Percentiles rank a stretch among this genome's conserved stretches.
These are phyloP conservation scores for Liquidambar formosana DNA, from an alignment of 164 flowering plant species.

Conservation along the genomic window DNA sequence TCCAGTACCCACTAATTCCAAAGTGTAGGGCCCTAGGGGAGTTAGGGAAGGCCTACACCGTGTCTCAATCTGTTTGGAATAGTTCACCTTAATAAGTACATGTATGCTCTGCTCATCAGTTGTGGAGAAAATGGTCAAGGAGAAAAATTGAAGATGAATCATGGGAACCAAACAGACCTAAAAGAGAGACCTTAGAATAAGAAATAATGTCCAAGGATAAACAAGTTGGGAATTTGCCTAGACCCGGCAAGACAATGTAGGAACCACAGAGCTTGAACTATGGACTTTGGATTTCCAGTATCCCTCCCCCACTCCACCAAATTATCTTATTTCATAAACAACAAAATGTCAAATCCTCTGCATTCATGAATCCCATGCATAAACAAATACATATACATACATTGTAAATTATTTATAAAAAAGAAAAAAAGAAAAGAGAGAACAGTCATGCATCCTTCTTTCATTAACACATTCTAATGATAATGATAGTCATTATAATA, in stretches of 20 bases:
- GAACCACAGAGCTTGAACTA: not conserved
- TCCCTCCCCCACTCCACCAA: slow-evolving; percentile 17
- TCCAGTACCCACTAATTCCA: no score
- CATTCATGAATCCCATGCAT: not conserved
- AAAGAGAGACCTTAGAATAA: not conserved
- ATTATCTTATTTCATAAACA: not conserved
- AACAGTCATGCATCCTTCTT: not conserved
- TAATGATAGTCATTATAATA: not conserved
- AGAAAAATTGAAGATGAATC: not conserved
- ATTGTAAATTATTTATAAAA: no score
- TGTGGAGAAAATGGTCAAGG: not conserved
- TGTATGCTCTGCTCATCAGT: not conserved
- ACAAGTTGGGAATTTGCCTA: slow-evolving; percentile 18
- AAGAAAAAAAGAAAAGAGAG: no score
- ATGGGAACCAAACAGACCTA: not conserved
- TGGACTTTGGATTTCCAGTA: slow-evolving; percentile 16
- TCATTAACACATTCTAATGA: not conserved
- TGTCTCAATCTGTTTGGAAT: no score
- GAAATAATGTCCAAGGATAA: slow-evolving; percentile 7
- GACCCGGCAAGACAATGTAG: slow-evolving; percentile 11
- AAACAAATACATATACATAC: not conserved
- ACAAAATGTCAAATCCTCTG: slow-evolving; percentile 2
- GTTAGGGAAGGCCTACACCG: no score
- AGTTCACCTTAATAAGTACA: no score
- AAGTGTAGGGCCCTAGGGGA: no score